phyloP scores from a whole-genome alignment of 2,329 filamentous ascomycete genomes.

The Aspergillus brunneoviolaceus region DNA sequence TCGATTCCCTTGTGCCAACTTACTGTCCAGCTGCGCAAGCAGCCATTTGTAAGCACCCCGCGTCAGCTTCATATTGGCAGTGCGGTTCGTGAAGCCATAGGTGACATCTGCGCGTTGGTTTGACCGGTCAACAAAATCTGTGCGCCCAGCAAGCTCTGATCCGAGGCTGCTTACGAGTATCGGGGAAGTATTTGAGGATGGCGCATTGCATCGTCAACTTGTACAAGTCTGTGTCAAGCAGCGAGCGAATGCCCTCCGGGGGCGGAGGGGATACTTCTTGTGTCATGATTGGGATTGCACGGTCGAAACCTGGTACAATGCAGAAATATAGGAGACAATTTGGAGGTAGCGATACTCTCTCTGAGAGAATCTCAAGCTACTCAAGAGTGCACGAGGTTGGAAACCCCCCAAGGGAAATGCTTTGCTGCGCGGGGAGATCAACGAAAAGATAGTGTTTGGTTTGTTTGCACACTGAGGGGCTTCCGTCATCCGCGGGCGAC shows the following conservation, averaged over 20 bases:
- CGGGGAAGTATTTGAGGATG: conserved; percentile 85
- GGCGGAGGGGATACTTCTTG: conserved; percentile 25
- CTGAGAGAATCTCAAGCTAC: not conserved
- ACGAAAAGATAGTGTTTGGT: conserved; percentile 12
- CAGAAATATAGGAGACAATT: not conserved
- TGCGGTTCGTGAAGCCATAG: conserved; percentile 94
- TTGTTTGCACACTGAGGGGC: conserved; percentile 13
- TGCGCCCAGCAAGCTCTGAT: no score
- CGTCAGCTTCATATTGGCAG: conserved; percentile 86
- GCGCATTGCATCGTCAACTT: conserved; percentile 99
- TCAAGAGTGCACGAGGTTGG: not conserved
- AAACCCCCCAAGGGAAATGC: conserved; percentile 10
- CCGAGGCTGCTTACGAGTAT: conserved; percentile 49
- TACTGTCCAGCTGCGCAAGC: conserved; percentile 75
- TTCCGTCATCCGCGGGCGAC: conserved; percentile 4
- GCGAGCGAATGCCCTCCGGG: conserved; percentile 74
- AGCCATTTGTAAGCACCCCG: conserved; percentile 84
- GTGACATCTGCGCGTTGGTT: conserved; percentile 60
- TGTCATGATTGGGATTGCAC: conserved; percentile 23
- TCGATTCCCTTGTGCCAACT: conserved; percentile 24
- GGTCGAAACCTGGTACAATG: not conserved
- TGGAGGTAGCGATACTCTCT: not conserved
- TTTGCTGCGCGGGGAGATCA: conserved; percentile 10
- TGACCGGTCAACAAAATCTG: conserved; percentile 5
- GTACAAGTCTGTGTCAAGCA: conserved; percentile 84